A percentile compares a stretch with the other conserved stretches of the same genome.
phyloP scores from a whole-genome alignment of 345 rosid species.

The Tarenaya hassleriana region DNA sequence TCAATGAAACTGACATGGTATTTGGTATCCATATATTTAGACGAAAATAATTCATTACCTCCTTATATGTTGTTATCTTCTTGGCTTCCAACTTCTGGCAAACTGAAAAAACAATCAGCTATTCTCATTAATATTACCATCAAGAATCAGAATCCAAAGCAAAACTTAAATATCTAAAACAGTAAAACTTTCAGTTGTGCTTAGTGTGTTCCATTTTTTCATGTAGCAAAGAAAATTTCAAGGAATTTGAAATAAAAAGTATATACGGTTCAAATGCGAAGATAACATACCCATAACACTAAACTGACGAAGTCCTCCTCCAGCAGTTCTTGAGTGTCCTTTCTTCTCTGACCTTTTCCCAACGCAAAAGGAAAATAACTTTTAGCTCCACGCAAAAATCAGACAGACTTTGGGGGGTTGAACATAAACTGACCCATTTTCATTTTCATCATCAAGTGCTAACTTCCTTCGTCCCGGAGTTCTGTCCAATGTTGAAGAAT shows the following conservation, averaged over 20 bases:
- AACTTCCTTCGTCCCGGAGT: conserved; percentile 26
- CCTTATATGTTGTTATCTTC: conserved; percentile 39
- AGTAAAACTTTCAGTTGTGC: not conserved
- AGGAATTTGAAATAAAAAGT: not conserved
- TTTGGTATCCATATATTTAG: too few species aligned
- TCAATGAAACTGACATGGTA: too few species aligned
- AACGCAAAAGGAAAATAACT: not conserved
- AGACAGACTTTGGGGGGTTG: not conserved
- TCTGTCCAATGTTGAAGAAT: conserved; percentile 20
- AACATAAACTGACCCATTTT: conserved; percentile 20
- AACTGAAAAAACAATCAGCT: conserved; percentile 33
- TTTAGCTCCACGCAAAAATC: conserved; percentile 4
- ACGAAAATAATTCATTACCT: conserved; percentile 23
- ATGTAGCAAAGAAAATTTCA: not conserved
- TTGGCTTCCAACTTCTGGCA: conserved; percentile 44
- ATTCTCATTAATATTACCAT: too few species aligned
- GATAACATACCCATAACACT: conserved; percentile 36
- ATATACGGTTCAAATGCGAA: not conserved
- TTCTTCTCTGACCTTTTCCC: conserved; percentile 26
- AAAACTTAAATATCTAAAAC: not conserved
- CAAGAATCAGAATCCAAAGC: not conserved
- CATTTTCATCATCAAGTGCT: conserved; percentile 25
- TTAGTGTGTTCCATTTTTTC: not conserved
- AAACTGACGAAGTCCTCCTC: conserved; percentile 41
- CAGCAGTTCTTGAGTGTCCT: conserved; percentile 33